phyloP scores from a whole-genome alignment of 2,329 filamentous ascomycete genomes.

The Chrysoporthe puriensis region DNA sequence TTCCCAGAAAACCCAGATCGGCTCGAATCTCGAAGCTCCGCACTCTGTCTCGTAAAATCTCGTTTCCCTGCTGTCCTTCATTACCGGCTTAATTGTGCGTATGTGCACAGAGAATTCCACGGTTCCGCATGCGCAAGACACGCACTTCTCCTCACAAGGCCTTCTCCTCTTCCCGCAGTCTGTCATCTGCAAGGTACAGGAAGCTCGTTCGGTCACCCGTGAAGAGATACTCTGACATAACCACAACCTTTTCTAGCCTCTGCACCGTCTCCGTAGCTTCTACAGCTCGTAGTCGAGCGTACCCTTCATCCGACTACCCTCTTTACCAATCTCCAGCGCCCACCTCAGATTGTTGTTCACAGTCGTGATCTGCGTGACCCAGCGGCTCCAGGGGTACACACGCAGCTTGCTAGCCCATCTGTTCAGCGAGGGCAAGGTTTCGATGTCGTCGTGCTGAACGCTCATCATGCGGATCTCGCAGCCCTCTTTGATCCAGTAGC shows the following conservation, averaged over 20 bases:
- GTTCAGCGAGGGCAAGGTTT: too few species aligned
- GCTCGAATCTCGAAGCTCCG: too few species aligned
- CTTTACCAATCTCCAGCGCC: not conserved
- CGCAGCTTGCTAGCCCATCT: too few species aligned
- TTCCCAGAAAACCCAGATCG: too few species aligned
- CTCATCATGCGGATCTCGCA: too few species aligned
- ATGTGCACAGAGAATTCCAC: not conserved
- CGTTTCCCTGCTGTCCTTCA: not conserved
- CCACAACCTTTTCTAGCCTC: not conserved
- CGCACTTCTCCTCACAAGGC: not conserved
- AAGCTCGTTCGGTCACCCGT: too few species aligned
- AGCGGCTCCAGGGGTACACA: too few species aligned
- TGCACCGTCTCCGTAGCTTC: too few species aligned
- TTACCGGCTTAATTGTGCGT: not conserved
- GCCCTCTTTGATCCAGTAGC: too few species aligned
- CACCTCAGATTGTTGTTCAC: not conserved
- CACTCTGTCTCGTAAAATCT: too few species aligned
- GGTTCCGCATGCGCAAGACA: too few species aligned
- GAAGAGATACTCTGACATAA: not conserved
- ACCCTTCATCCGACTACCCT: not conserved
- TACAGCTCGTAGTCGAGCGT: slow-evolving; percentile 1
- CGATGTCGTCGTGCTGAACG: too few species aligned
- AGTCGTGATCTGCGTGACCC: not conserved
- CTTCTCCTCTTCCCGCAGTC: not conserved
- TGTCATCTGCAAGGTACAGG: not conserved